Base-by-base conservation (phyloP, 2,329 filamentous ascomycete genomes). In the Mariannaea sp. region DNA sequence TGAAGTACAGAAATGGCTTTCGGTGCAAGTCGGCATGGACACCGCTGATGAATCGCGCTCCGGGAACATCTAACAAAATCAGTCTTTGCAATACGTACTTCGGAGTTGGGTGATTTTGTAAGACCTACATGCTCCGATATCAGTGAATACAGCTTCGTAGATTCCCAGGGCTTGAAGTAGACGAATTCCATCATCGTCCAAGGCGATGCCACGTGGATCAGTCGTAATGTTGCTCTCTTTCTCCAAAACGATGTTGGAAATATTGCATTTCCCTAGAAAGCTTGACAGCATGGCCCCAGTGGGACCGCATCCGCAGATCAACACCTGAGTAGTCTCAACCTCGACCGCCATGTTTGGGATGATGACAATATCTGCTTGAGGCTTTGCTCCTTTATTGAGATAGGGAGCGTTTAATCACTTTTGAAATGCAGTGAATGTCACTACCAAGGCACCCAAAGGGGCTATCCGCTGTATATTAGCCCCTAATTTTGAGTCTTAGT, bases 141-240 rank as follows among this genome's bases (percentile, higher is more conserved):
- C 54, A 3, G 32, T 60, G 41, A 55, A 68, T 17, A 64, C 41
- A 4, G 60, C 26, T 1, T 61, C 55, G 33, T 66, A 66, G 5
- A 68, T 29, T 5, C 65, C 66, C 3, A 62, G 22, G 2, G 30
- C 59, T 14, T 68, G 64, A 7, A 66, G 29, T 6, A 52, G 29
- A 1, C 68, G 58, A 26, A 71, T 62, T 6, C 65, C 68, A 45
- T 70, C 68, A 20, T 67, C 68, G 12, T 68, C 65, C 13, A 71
- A 52, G 1, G 62, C 62, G 36, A 71, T 68, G 2, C 68, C 68
- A 6, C 68, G 55, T 2, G 68, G 68, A 48, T 70, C 68, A 2
- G 49, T 49, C 2, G 57, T 66, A 17, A 70, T 62, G 20, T 58
- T 55, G 2, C 20, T n/a, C 16, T 68, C 65, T 44, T 60, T 63